These are phyloP conservation scores for Vaccinium vitisidaea DNA, from an alignment of 148 eudicot species.

Conservation along the genomic window DNA sequence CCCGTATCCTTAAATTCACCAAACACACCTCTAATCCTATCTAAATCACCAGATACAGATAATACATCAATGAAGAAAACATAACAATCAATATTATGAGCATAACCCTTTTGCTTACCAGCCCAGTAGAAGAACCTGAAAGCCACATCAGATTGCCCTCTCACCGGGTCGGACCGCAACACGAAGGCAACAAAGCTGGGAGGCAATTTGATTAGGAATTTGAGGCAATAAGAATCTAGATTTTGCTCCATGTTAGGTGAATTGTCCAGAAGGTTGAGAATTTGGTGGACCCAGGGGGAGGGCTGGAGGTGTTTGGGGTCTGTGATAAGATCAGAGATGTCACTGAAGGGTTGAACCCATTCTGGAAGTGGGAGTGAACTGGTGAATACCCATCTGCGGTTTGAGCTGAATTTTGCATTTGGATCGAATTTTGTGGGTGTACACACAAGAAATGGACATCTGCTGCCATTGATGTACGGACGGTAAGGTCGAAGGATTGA, in stretches of 20 bases:
- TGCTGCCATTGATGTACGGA: conserved; percentile 33
- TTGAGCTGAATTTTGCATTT: conserved; percentile 14
- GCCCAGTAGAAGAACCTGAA: conserved; percentile 82
- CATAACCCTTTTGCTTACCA: conserved; percentile 70
- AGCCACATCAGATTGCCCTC: conserved; percentile 41
- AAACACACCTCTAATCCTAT: conserved; percentile 55
- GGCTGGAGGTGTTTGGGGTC: conserved; percentile 44
- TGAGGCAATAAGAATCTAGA: conserved; percentile 51
- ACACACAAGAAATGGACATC: conserved; percentile 17
- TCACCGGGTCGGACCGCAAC: conserved; percentile 44
- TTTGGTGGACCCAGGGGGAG: conserved; percentile 77
- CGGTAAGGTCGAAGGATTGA: conserved; percentile 15
- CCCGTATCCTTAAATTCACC: conserved; percentile 43
- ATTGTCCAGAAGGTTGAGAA: conserved; percentile 50
- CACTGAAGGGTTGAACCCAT: conserved; percentile 84
- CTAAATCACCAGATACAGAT: conserved; percentile 44
- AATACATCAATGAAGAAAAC: conserved; percentile 63
- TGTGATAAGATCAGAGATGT: conserved; percentile 67
- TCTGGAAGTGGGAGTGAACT: conserved; percentile 71
- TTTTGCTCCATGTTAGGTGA: conserved; percentile 56
- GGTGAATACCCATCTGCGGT: conserved; percentile 26
- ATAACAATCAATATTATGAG: conserved; percentile 68
- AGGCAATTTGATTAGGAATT: conserved; percentile 64
- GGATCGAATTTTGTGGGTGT: conserved; percentile 9
- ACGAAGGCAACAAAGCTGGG: conserved; percentile 70